Conservation (phyloP, 2,329 filamentous ascomycete genomes). For the Macrophomina tecta region DNA sequence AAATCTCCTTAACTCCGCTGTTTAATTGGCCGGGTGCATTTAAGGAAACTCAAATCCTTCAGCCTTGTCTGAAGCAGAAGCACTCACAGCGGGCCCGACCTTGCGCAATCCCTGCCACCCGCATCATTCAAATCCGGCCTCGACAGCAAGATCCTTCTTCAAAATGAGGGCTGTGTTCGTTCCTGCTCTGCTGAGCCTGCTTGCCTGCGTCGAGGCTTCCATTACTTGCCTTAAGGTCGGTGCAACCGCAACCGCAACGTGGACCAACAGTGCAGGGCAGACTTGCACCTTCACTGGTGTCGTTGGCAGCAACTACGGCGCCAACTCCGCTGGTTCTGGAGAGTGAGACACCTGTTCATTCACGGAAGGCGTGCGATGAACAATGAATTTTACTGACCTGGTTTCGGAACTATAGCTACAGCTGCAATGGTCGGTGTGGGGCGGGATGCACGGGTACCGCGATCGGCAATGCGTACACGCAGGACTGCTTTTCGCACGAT, state of each 20-base stretch:
- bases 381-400: neutral
- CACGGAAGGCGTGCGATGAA: neutral
- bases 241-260: constrained; percentile 52
- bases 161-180: neutral
- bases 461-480: constrained; percentile 57
- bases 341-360: constrained; percentile 45
- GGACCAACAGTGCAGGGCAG: constrained; percentile 53
- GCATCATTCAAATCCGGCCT: neutral
- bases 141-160: neutral
- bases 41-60: constrained; percentile 2
- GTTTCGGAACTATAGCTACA: constrained; percentile 46
- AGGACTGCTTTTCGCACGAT: constrained; percentile 59
- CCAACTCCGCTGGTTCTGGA: constrained; percentile 49
- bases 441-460: constrained; percentile 53
- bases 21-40: neutral
- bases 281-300: constrained; percentile 52
- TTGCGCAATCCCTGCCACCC: neutral
- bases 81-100: neutral
- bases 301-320: constrained; percentile 58
- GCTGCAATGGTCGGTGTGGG: constrained; percentile 58
- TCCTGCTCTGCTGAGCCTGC: constrained; percentile 5
- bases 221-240: constrained; percentile 51
- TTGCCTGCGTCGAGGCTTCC: constrained; percentile 32
- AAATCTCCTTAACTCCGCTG: constrained; percentile 1
- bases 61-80: neutral